phyloP scores from a whole-genome alignment of 495 filamentous ascomycete genomes.

The Penicillium bovifimosum region DNA sequence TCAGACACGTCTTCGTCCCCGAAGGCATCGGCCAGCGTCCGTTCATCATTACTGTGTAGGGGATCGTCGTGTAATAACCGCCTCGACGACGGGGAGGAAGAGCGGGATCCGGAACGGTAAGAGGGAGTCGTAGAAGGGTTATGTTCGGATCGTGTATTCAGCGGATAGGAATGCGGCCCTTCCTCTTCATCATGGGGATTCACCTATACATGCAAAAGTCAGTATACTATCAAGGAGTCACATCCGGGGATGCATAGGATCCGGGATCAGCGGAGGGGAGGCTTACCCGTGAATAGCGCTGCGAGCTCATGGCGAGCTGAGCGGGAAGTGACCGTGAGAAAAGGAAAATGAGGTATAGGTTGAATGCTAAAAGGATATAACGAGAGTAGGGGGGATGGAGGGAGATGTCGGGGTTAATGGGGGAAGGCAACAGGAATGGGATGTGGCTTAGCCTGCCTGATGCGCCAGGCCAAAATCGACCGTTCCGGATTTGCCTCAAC shows the following conservation, averaged over 20 bases:
- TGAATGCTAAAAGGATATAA: constrained; percentile 11
- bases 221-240: constrained; percentile 11
- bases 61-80: constrained; percentile 51
- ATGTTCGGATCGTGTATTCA: constrained; percentile 34
- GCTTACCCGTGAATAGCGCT: constrained; percentile 82
- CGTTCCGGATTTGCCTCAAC: constrained; percentile 4
- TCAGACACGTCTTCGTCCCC: constrained; percentile 66
- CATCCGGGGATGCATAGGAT: constrained; percentile 9
- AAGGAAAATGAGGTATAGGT: constrained; percentile 14
- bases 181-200: constrained; percentile 50
- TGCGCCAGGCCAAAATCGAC: constrained; percentile 14
- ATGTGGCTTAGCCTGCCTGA: constrained; percentile 6
- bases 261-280: constrained; percentile 21
- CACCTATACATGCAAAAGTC: constrained; percentile 34
- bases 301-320: constrained; percentile 64
- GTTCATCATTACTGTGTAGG: constrained; percentile 54
- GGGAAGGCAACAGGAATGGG: constrained; percentile 20
- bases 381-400: constrained; percentile 14
- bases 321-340: constrained; percentile 20
- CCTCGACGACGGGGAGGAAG: constrained; percentile 62
- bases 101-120: constrained; percentile 76
- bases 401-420: constrained; percentile 14
- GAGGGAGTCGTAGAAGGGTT: constrained; percentile 89
- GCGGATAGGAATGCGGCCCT: constrained; percentile 36
- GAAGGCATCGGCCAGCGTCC: constrained; percentile 85